Percentiles rank a stretch among this genome's conserved stretches.
Conservation (phyloP, 2,329 filamentous ascomycete genomes). For the Trichophaea hybrida region DNA sequence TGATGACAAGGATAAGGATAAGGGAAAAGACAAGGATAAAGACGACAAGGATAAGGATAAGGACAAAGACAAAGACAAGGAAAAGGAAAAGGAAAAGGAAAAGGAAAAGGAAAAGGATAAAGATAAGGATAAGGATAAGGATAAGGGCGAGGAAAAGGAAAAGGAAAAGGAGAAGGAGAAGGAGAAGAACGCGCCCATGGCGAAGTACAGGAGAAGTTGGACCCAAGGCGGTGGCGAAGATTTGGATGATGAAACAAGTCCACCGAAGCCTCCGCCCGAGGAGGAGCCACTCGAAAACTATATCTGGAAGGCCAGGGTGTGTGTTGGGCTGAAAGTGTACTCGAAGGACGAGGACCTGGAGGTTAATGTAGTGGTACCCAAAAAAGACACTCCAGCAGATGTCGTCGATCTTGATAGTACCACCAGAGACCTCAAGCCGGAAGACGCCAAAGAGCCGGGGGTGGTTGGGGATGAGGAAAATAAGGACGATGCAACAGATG, state of each 20-base stretch:
- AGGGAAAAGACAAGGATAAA: constrained; percentile 2
- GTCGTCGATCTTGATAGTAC: constrained; percentile 16
- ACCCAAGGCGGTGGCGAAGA: neutral
- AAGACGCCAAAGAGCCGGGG: constrained; percentile 28
- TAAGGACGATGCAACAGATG: neutral
- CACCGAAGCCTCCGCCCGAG: neutral
- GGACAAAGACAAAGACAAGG: neutral
- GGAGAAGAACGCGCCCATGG: constrained; percentile 5
- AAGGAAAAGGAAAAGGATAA: too few species aligned
- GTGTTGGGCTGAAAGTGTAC: constrained; percentile 48
- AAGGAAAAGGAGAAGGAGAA: constrained; percentile 21
- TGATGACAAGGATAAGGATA: constrained; percentile 23
- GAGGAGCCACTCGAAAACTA: constrained; percentile 32
- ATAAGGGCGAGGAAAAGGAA: neutral
- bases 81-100: too few species aligned
- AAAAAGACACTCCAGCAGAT: constrained; percentile 1
- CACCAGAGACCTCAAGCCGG: neutral
- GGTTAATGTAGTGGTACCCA: constrained; percentile 14
- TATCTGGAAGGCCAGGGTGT: constrained; percentile 49
- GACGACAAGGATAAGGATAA: neutral
- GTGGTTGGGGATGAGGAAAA: constrained; percentile 33
- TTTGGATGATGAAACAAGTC: neutral
- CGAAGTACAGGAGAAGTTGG: constrained; percentile 12
- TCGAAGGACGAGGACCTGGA: constrained; percentile 22
- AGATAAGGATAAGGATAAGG: too few species aligned